Evolutionary conservation across 495 filamentous ascomycete genomes (phyloP).

Genomic region (Rusavskia elegans): DNA sequence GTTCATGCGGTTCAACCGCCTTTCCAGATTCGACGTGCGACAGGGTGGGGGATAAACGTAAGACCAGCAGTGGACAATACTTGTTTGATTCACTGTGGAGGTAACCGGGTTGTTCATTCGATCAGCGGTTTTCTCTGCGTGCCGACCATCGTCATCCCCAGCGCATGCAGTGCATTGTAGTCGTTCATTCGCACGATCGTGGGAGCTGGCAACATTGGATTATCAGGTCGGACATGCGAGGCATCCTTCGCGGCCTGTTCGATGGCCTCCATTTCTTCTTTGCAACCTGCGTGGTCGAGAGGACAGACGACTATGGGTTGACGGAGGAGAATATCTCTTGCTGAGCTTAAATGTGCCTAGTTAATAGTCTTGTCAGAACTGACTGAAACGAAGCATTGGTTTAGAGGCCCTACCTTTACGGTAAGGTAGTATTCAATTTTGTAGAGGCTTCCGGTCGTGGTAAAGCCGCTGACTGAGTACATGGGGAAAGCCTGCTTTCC

Average conservation of each 20-base stretch:
- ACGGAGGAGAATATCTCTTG: conserved; percentile 75
- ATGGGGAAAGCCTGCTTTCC: conserved; percentile 77
- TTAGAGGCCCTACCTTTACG: conserved; percentile 55
- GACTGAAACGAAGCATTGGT: background rate
- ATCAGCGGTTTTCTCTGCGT: conserved; percentile 80
- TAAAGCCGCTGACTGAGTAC: conserved; percentile 79
- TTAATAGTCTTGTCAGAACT: too few relatives aligned
- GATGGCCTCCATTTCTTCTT: conserved; percentile 96
- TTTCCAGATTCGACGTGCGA: too few relatives aligned
- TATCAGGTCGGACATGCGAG: conserved; percentile 67
- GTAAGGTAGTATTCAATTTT: conserved; percentile 96
- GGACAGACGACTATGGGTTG: conserved; percentile 95
- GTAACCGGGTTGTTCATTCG: conserved; percentile 33
- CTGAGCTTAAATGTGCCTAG: conserved; percentile 80
- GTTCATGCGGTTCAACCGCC: too few relatives aligned
- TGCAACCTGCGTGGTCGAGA: conserved; percentile 85
- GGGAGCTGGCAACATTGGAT: conserved; percentile 72
- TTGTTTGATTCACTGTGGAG: background rate
- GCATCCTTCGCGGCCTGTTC: conserved; percentile 90
- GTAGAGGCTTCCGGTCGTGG: conserved; percentile 84
- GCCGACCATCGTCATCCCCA: conserved; percentile 76
- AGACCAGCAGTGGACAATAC: too few relatives aligned
- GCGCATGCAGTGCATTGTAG: conserved; percentile 51
- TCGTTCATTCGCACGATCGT: conserved; percentile 69
- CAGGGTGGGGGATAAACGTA: too few relatives aligned